phyloP scores from a whole-genome alignment of 2,329 filamentous ascomycete species.

The Alternaria dauci region DNA sequence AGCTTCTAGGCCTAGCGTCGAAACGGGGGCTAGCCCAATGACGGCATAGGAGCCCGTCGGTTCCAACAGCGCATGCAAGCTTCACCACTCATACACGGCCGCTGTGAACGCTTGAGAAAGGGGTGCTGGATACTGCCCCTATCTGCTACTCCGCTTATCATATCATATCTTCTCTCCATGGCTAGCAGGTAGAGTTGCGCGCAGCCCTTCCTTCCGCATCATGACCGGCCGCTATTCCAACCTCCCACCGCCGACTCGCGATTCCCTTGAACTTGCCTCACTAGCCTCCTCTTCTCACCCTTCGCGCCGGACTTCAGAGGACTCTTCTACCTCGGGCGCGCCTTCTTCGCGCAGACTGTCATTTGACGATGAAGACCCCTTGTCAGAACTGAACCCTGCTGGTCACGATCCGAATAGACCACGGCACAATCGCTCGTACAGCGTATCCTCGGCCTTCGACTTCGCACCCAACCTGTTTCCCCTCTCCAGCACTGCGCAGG shows the following conservation, averaged over 20 bases:
- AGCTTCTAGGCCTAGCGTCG: constrained; percentile 4
- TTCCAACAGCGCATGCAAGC: constrained; percentile 30
- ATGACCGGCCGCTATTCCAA: constrained; percentile 52
- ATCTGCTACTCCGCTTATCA: constrained; percentile 2
- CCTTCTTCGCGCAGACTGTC: constrained; percentile 93
- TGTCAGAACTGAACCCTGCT: constrained; percentile 65
- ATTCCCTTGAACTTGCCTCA: constrained; percentile 95
- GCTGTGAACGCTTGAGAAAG: constrained; percentile 16
- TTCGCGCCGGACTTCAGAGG: constrained; percentile 71
- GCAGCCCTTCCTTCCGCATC: constrained; percentile 31
- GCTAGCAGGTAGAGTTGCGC: constrained; percentile 26
- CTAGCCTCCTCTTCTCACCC: constrained; percentile 83
- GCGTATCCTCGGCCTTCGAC: constrained; percentile 91
- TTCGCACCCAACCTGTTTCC: constrained; percentile 94
- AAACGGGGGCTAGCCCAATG: constrained; percentile 33
- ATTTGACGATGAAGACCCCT: constrained; percentile 83
- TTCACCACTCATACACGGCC: constrained; percentile 26
- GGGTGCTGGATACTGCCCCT: constrained; percentile 26
- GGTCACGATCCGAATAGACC: constrained; percentile 54
- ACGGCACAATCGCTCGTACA: constrained; percentile 76
- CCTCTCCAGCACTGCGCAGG: constrained; percentile 78
- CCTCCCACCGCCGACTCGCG: constrained; percentile 65
- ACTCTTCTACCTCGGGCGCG: constrained; percentile 81
- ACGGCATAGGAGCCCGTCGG: constrained; percentile 25
- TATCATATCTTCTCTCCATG: constrained; percentile 32